Percentiles rank a stretch among this genome's conserved stretches.
phyloP scores from a whole-genome alignment of 2,329 filamentous ascomycete species.

The Thermothelomyces thermophilus region DNA sequence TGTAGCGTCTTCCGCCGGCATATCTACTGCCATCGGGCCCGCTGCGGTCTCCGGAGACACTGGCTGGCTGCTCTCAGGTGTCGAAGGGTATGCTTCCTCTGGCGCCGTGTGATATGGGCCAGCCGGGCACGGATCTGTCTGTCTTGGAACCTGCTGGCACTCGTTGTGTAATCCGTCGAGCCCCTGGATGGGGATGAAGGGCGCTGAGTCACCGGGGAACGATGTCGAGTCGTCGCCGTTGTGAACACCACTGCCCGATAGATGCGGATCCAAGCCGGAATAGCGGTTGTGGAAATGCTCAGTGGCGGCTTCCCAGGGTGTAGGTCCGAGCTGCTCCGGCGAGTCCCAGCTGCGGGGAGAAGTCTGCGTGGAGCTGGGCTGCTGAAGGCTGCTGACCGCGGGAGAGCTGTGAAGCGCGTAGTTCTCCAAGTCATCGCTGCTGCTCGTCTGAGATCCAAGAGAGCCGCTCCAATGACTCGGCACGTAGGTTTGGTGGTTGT shows the following conservation, averaged over 20 bases:
- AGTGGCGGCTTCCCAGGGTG: constrained; percentile 11
- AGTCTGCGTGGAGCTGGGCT: constrained; percentile 15
- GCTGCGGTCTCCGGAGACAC: constrained; percentile 22
- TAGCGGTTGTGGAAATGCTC: constrained; percentile 9
- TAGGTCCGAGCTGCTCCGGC: constrained; percentile 17
- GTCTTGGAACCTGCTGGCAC: constrained; percentile 4
- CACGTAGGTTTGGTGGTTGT: constrained; percentile 8
- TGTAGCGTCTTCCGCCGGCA: constrained; percentile 8
- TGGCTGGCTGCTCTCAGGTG: constrained; percentile 9
- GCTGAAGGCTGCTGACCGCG: constrained; percentile 3
- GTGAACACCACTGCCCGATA: constrained; percentile 5
- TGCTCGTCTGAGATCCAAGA: constrained; percentile 12
- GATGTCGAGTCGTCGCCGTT: neutral
- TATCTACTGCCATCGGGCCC: too few relatives aligned
- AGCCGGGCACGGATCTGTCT: constrained; percentile 12
- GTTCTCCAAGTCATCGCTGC: constrained; percentile 21
- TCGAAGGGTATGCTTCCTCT: constrained; percentile 1
- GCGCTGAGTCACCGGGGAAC: neutral
- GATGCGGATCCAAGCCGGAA: constrained; percentile 12
- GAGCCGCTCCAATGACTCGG: constrained; percentile 18
- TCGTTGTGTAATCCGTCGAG: constrained; percentile 6
- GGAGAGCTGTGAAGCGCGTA: constrained; percentile 22
- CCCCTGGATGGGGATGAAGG: constrained; percentile 3
- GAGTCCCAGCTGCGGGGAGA: constrained; percentile 23
- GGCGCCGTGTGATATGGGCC: constrained; percentile 7